phyloP scores from a whole-genome alignment of 1,139 yeast species.

The Taphrina communis region DNA sequence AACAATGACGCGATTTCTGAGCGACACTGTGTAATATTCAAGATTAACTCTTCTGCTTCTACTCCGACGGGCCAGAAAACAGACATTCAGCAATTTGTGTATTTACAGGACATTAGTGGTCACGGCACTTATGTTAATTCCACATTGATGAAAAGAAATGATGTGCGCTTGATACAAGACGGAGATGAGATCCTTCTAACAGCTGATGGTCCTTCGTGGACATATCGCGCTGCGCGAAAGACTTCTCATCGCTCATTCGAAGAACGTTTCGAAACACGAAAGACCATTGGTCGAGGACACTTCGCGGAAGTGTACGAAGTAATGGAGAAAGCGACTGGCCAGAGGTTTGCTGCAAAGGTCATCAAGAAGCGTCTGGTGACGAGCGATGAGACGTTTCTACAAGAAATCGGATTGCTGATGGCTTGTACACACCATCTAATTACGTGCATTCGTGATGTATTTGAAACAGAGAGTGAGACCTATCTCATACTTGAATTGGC shows the following conservation, averaged over 20 bases:
- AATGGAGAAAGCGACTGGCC: slow-evolving; percentile 14
- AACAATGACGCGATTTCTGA: slow-evolving; percentile 15
- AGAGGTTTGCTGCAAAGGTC: slow-evolving; percentile 31
- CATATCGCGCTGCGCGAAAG: slow-evolving; percentile 8
- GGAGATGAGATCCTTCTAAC: slow-evolving; percentile 22
- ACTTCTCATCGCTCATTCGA: slow-evolving; percentile 26
- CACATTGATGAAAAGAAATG: slow-evolving; percentile 19
- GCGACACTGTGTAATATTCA: slow-evolving; percentile 38
- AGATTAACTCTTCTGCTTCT: slow-evolving; percentile 11
- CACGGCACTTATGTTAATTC: slow-evolving; percentile 36
- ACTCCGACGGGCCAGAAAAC: not conserved
- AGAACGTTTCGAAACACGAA: slow-evolving; percentile 21
- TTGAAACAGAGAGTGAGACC: slow-evolving; percentile 48
- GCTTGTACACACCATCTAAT: slow-evolving; percentile 36
- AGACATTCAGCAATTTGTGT: slow-evolving; percentile 28
- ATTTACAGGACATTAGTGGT: slow-evolving; percentile 34
- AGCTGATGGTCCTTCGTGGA: slow-evolving; percentile 22
- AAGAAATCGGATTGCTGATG: slow-evolving; percentile 40
- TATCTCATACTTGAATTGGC: slow-evolving; percentile 70
- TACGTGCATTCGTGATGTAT: slow-evolving; percentile 40
- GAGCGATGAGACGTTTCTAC: slow-evolving; percentile 29
- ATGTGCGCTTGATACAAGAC: slow-evolving; percentile 19
- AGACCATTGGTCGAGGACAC: slow-evolving; percentile 35
- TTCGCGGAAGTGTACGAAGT: slow-evolving; percentile 37
- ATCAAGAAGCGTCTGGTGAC: slow-evolving; percentile 33